Percentiles rank a stretch among this genome's conserved stretches.
These are phyloP conservation scores for Lactifluus piperatus DNA, from an alignment of 768 basidiomycete genomes.

Conservation along the genomic window DNA sequence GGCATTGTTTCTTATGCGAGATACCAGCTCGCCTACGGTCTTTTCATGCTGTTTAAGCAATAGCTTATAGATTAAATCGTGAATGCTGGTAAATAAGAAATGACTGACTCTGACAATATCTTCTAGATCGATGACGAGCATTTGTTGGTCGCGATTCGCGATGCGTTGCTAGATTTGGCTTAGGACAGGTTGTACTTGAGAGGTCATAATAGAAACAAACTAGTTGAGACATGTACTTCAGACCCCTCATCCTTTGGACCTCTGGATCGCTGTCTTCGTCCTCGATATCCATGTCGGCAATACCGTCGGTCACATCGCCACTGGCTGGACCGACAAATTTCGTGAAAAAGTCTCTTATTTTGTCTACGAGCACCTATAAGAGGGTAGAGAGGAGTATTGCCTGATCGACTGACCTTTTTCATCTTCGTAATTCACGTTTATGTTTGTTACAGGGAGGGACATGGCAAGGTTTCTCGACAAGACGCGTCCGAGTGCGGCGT, in stretches of 20 bases:
- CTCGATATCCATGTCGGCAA: slow-evolving; percentile 63
- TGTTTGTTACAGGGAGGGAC: slow-evolving; percentile 55
- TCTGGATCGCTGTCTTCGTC: slow-evolving; percentile 35
- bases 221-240: slow-evolving; percentile 80
- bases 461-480: slow-evolving; percentile 33
- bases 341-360: slow-evolving; percentile 62
- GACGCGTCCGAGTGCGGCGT: slow-evolving; percentile 17
- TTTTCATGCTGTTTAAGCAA: slow-evolving; percentile 48
- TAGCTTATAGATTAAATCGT: neutral
- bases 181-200: slow-evolving; percentile 4
- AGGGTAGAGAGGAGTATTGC: neutral
- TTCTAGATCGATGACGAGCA: slow-evolving; percentile 81
- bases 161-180: slow-evolving; percentile 61
- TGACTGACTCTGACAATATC: slow-evolving; percentile 65
- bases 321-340: slow-evolving; percentile 49
- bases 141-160: slow-evolving; percentile 88
- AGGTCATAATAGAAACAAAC: slow-evolving; percentile 36
- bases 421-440: slow-evolving; percentile 55
- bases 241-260: slow-evolving; percentile 30
- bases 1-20: slow-evolving; percentile 74
- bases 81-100: neutral
- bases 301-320: slow-evolving; percentile 56
- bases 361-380: slow-evolving; percentile 34
- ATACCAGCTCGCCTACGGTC: slow-evolving; percentile 63
- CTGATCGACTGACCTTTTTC: slow-evolving; percentile 49